Evolutionary conservation across 257 asterid species (phyloP).

Genomic region (Salvia rosmarinus): DNA sequence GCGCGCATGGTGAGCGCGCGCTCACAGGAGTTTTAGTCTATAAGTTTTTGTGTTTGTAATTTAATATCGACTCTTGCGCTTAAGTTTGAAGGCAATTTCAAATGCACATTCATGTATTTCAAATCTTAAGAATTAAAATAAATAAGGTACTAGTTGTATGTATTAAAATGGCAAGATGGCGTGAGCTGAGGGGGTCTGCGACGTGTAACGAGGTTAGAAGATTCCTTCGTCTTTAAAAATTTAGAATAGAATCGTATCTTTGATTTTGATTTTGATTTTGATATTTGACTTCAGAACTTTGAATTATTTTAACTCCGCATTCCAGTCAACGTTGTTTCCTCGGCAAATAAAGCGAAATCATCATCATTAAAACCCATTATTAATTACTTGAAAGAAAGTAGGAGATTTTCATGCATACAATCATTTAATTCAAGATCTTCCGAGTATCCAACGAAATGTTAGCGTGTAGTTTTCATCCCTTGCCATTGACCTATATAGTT

Average conservation of each 20-base stretch:
- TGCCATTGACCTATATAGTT: background rate
- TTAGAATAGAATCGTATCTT: background rate
- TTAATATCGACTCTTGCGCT: no score
- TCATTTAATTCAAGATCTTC: background rate
- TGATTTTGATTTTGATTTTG: background rate
- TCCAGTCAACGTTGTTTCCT: background rate
- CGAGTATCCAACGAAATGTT: background rate
- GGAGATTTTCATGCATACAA: background rate
- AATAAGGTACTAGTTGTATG: background rate
- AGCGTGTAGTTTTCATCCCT: background rate
- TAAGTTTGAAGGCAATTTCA: background rate
- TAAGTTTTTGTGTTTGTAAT: no score
- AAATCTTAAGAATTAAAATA: background rate
- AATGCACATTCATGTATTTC: slow-evolving; percentile 3
- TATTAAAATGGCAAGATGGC: background rate
- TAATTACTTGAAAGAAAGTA: background rate
- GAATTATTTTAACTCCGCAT: background rate
- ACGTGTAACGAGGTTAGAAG: slow-evolving; percentile 38
- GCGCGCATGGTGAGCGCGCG: no score
- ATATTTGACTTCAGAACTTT: background rate
- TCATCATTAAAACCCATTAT: background rate
- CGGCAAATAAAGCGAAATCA: background rate
- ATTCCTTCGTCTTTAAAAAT: slow-evolving; percentile 16
- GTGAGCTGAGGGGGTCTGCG: background rate
- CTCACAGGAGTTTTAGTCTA: no score